Conservation (phyloP, 2,329 filamentous ascomycete genomes). For the Pestalotiopsis sp. region DNA sequence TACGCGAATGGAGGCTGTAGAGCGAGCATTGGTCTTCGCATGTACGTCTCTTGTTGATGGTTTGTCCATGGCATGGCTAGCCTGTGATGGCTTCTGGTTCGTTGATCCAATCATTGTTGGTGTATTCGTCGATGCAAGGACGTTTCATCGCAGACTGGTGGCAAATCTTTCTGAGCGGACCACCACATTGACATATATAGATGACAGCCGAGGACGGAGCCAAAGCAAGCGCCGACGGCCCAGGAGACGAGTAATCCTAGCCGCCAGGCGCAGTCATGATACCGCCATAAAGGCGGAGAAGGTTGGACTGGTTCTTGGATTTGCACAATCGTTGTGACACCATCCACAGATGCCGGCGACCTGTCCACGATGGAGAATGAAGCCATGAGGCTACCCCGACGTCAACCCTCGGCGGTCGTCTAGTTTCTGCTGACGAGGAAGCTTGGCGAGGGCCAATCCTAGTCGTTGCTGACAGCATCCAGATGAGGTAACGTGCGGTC, state of each 20-base stretch:
- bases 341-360: not conserved
- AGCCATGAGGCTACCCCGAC: not conserved
- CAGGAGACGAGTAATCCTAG: not conserved
- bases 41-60: constrained; percentile 26
- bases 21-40: constrained; percentile 23
- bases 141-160: not conserved
- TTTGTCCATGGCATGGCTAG: constrained; percentile 21
- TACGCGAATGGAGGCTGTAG: constrained; percentile 40
- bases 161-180: not conserved
- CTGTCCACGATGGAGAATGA: not conserved
- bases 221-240: not conserved
- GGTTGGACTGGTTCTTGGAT: not conserved
- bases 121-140: not conserved
- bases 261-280: not conserved
- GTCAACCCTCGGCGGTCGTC: not conserved
- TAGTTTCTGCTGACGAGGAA: not conserved
- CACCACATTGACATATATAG: not conserved
- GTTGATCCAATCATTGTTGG: constrained; percentile 5
- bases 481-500: not conserved
- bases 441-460: not conserved
- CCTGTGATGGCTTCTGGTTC: not conserved
- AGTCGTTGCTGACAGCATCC: not conserved
- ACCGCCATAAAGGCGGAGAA: not conserved
- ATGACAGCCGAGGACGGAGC: not conserved
- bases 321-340: not conserved